Conservation (phyloP, 2,329 filamentous ascomycete species). For the Neonectria ditissima region DNA sequence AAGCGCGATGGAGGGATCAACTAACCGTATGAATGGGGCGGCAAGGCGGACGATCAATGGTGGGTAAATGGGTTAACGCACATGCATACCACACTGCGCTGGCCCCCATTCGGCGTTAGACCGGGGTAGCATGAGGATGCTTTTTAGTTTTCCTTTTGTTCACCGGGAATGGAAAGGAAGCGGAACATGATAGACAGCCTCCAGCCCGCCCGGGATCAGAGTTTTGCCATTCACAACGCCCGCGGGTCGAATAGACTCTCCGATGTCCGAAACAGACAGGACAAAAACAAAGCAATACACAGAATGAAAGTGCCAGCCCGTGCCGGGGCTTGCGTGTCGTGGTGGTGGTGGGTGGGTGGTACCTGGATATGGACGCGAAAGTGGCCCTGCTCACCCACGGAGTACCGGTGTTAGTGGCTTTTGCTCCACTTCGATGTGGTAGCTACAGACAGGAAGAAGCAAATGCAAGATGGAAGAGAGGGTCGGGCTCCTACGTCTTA, state of each 20-base stretch:
- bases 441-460: background rate
- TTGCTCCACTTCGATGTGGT: conserved; percentile 1
- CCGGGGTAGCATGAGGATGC: background rate
- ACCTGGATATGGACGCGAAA: background rate
- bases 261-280: background rate
- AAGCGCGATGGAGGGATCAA: background rate
- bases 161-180: too few relatives aligned
- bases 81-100: background rate
- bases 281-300: too few relatives aligned
- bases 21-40: background rate
- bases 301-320: background rate
- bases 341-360: background rate
- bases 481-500: background rate
- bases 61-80: background rate
- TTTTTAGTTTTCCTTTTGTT: background rate
- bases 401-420: background rate
- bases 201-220: background rate
- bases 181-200: too few relatives aligned
- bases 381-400: background rate
- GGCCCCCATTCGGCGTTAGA: background rate
- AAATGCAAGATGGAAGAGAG: conserved; percentile 1
- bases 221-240: background rate
- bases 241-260: background rate
- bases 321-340: background rate
- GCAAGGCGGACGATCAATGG: background rate